Evolutionary conservation across 805 yeast genomes (phyloP).

Genomic region (Jamesozyma rosinii): DNA sequence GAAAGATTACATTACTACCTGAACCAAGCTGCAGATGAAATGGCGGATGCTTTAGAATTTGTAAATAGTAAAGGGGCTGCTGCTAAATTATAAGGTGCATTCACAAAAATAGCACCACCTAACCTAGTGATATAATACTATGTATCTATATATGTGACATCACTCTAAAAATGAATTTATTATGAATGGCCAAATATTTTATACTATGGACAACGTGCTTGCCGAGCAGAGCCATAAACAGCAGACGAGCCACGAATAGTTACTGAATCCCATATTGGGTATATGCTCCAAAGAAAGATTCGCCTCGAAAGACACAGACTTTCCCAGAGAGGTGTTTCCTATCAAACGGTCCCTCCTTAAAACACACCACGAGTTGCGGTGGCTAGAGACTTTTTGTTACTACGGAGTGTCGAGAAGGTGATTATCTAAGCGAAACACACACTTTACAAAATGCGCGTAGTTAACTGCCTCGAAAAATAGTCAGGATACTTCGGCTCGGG

Average conservation of each 20-base stretch:
- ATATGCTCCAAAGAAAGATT: too few relatives aligned
- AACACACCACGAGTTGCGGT: too few relatives aligned
- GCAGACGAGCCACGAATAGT: neutral
- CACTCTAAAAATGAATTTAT: neutral
- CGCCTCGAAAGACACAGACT: too few relatives aligned
- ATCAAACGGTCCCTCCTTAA: neutral
- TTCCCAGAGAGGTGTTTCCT: neutral
- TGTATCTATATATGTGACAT: neutral
- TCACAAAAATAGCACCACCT: too few relatives aligned
- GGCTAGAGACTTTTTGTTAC: too few relatives aligned
- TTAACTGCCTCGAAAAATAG: neutral
- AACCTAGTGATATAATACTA: neutral
- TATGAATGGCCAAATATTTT: too few relatives aligned
- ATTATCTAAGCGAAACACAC: too few relatives aligned
- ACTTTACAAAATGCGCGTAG: too few relatives aligned
- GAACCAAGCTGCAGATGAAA: slow-evolving; percentile 70
- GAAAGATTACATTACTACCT: slow-evolving; percentile 54
- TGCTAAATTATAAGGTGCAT: slow-evolving; percentile 7
- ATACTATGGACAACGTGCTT: too few relatives aligned
- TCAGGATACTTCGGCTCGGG: neutral
- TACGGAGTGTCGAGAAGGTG: too few relatives aligned
- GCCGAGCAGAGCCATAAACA: neutral
- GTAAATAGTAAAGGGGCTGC: slow-evolving; percentile 1
- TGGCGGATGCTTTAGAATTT: slow-evolving; percentile 43
- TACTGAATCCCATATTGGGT: too few relatives aligned